These are phyloP conservation scores for Moesziomyces parantarcticus DNA, from an alignment of 1,284 basidiomycete species.

Conservation along the genomic window DNA sequence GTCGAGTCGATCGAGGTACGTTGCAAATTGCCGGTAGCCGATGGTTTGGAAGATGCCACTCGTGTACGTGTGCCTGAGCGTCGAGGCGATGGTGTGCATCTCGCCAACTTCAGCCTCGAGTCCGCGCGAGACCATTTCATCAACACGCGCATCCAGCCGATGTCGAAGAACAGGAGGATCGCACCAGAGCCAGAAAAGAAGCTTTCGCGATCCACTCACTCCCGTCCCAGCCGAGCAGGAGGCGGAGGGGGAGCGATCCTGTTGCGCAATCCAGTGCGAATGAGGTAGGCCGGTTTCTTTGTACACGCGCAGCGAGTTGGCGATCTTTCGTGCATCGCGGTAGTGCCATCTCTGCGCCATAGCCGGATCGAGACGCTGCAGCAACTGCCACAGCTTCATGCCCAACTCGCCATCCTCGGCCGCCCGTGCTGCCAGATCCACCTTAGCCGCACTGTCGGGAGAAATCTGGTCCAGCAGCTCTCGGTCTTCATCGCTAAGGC, in stretches of 20 bases:
- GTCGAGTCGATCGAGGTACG: conserved; percentile 72
- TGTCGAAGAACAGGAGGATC: conserved; percentile 75
- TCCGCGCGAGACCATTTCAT: conserved; percentile 89
- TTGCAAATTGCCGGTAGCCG: conserved; percentile 89
- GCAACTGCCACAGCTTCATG: conserved; percentile 75
- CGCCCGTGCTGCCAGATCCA: conserved; percentile 6
- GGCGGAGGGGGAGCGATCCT: conserved; percentile 53
- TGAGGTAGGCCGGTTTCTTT: conserved; percentile 77
- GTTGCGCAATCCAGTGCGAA: conserved; percentile 77
- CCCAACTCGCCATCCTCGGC: conserved; percentile 6
- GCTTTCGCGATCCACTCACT: conserved; percentile 72
- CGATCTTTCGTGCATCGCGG: conserved; percentile 89
- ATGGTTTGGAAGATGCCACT: conserved; percentile 94
- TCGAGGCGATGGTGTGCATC: conserved; percentile 69
- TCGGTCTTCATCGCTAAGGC: conserved; percentile 1
- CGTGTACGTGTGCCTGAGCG: conserved; percentile 71
- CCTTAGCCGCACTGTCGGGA: conserved; percentile 3
- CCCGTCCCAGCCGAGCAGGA: neutral
- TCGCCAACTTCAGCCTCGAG: conserved; percentile 82
- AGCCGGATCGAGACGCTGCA: conserved; percentile 78
- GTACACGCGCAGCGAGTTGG: conserved; percentile 82
- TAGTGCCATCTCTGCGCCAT: conserved; percentile 93
- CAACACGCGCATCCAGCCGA: conserved; percentile 82
- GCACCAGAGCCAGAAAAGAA: conserved; percentile 93
- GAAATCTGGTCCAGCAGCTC: conserved; percentile 9